Evolutionary conservation across 2,329 filamentous ascomycete species (phyloP), one percentile per base, ranked within the genome.

Genomic region (Fusarium camptoceras): DNA sequence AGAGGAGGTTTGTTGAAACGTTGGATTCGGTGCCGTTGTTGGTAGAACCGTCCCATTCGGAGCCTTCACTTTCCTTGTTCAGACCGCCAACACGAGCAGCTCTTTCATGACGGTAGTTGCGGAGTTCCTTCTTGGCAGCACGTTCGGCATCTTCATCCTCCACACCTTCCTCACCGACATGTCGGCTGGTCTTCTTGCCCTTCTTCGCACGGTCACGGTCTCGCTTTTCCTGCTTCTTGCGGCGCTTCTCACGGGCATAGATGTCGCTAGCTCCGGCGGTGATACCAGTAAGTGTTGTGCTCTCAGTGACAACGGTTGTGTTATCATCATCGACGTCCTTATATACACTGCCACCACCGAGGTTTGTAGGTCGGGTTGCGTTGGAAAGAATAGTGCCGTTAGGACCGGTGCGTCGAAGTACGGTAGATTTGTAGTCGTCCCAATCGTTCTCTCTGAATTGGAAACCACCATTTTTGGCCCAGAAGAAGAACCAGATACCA

Each of bases 341-440:
- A 80, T 93, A 93, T 16, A 96, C 89, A 80, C 92, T 95, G 46
- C 94, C 94, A 50, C 94, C 94, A n/a, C 95, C 95, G 0, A 98
- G 87, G 68, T 92, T 87, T 2, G 94, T 98, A 74, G 89, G 91
- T 75, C 89, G 89, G 2, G 94, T 97, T 0, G 92, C 94, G 57
- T 93, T 93, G 58, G 89, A 92, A 7, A 98, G 85, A 3, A 95
- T 90, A 46, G 92, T 94, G 42, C 95, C 95, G 81, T 98, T 94
- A 8, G 94, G 94, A 1, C 94, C 94, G 76, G 92, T 94, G 55
- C 94, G 92, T 43, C 96, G 88, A 47, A 99, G 82, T 3, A 99
- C 96, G 0, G 95, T 98, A 2, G 92, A 91, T 80, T 98, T 98
- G 88, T 99, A 99, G 77, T 99, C 96, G 8, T 98, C 95, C 95